Evolutionary conservation across 768 basidiomycete species (phyloP), one percentile per base, ranked within the genome.

Genomic region (Tulasnella calospora): DNA sequence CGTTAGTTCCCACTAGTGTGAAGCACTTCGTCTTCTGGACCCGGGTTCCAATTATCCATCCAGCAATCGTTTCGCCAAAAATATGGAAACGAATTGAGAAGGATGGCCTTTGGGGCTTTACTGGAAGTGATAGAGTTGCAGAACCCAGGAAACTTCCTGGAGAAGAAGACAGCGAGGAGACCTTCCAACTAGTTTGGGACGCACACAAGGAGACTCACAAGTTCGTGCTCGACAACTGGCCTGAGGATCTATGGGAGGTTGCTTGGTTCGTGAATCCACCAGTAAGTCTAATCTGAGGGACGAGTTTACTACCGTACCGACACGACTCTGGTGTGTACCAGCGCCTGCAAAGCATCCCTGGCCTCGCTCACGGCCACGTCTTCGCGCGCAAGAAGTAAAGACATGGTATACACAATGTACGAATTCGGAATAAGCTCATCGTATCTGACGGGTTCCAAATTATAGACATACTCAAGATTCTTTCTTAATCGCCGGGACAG

Each of bases 191-290:
- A 30, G 74, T 82, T 51, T 40, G 70, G 17, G 71, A 41, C 9
- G 91, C 89, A 6, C 90, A 90, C 8, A 82, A 80, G 61, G 90
- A 92, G 80, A 89, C 94, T 61, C 86, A 88, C 44, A 84, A 83
- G 72, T 95, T 92, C 83, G 88, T 96, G 17, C 86, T 84, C 82
- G 86, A 86, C 71, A 85, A 89, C 71, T 95, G 94, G 94, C 81
- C 82, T 23, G 92, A 94, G 82, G 83, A 82, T 6, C 87, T 88
- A n/a, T 96, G 93, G 94, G 94, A 96, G 84, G 94, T 93, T 0
- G 93, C 92, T 1, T 96, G 94, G 94, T 95, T 95, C 82, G 92
- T 94, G 61, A 95, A 95, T 82, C 94, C 94, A 61, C 92, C 91
- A 73, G 94, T 95, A 81, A 82, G 92, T 84, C 36, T 8, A 23